phyloP scores from a whole-genome alignment of 768 basidiomycete genomes.

The Vararia minispora region DNA sequence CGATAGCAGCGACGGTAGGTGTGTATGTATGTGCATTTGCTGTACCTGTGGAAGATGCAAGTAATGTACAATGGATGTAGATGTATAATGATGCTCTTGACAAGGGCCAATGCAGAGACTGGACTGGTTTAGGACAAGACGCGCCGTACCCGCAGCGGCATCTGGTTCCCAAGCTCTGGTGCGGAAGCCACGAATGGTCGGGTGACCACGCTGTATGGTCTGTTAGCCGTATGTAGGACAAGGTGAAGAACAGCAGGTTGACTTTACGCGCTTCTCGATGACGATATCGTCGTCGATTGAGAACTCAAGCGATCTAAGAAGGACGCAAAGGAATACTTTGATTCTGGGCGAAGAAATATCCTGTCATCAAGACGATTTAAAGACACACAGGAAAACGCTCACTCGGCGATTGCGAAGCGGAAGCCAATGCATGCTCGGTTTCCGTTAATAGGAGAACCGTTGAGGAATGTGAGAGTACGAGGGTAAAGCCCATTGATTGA shows the following conservation, averaged over 20 bases:
- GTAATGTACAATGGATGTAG: no score
- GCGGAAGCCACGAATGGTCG: slow-evolving; percentile 48
- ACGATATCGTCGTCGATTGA: slow-evolving; percentile 37
- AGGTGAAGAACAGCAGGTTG: slow-evolving; percentile 20
- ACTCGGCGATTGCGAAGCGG: slow-evolving; percentile 51
- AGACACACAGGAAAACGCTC: slow-evolving; percentile 19
- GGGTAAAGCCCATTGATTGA: slow-evolving; percentile 41
- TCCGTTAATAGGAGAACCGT: slow-evolving; percentile 37
- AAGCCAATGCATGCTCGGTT: slow-evolving; percentile 53
- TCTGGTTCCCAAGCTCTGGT: slow-evolving; percentile 44
- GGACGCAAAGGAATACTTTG: slow-evolving; percentile 49
- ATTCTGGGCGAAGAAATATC: slow-evolving; percentile 28
- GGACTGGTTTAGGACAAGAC: slow-evolving; percentile 9
- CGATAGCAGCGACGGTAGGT: no score
- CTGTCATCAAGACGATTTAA: not conserved
- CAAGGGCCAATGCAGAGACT: no score
- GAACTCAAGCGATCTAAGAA: slow-evolving; percentile 47
- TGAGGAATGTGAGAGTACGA: slow-evolving; percentile 45
- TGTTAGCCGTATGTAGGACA: not conserved
- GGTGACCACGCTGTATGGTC: slow-evolving; percentile 34
- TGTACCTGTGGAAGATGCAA: no score
- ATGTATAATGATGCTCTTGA: no score
- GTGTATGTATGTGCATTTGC: no score
- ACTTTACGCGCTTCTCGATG: slow-evolving; percentile 58
- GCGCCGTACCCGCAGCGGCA: slow-evolving; percentile 42